Evolutionary conservation across 768 basidiomycete species (phyloP).

Genomic region (Rossbeevera mucosa): DNA sequence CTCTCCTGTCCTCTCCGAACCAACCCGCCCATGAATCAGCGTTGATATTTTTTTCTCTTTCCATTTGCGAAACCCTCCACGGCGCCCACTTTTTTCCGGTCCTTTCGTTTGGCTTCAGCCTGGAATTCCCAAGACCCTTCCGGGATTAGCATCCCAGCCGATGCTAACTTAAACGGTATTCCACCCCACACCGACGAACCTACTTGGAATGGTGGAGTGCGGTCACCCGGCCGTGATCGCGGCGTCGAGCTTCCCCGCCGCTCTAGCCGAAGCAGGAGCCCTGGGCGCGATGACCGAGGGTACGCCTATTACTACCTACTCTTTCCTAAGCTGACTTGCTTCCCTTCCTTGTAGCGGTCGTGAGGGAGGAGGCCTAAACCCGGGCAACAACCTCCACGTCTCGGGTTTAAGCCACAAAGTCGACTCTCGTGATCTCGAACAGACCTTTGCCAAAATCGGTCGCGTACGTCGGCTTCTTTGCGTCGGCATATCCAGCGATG

Average conservation of each 20-base stretch:
- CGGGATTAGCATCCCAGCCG: slow-evolving; percentile 69
- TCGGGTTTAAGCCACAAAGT: slow-evolving; percentile 56
- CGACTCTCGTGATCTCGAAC: slow-evolving; percentile 85
- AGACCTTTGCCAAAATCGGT: slow-evolving; percentile 84
- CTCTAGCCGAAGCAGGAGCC: slow-evolving; percentile 78
- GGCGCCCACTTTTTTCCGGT: slow-evolving; percentile 3
- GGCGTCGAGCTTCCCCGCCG: slow-evolving; percentile 54
- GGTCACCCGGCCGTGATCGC: slow-evolving; percentile 36
- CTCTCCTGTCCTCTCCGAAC: slow-evolving; percentile 20
- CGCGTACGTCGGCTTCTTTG: slow-evolving; percentile 45
- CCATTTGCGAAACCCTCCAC: slow-evolving; percentile 21
- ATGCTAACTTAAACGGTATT: slow-evolving; percentile 42
- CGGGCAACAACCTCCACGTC: slow-evolving; percentile 64
- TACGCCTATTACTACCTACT: slow-evolving; percentile 30
- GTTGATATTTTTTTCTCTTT: slow-evolving; percentile 40
- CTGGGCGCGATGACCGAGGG: slow-evolving; percentile 55
- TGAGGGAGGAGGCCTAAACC: slow-evolving; percentile 43
- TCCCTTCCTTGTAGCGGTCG: slow-evolving; percentile 12
- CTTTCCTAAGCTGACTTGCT: not conserved
- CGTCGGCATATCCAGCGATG: not conserved
- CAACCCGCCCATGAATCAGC: slow-evolving; percentile 34
- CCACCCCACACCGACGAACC: slow-evolving; percentile 49
- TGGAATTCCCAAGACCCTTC: slow-evolving; percentile 81
- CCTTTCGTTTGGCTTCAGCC: slow-evolving; percentile 44
- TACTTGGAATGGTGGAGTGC: slow-evolving; percentile 47